Base-by-base conservation (phyloP, 2,329 filamentous ascomycete species). In the Pseudocercospora pini-densiflorae region DNA sequence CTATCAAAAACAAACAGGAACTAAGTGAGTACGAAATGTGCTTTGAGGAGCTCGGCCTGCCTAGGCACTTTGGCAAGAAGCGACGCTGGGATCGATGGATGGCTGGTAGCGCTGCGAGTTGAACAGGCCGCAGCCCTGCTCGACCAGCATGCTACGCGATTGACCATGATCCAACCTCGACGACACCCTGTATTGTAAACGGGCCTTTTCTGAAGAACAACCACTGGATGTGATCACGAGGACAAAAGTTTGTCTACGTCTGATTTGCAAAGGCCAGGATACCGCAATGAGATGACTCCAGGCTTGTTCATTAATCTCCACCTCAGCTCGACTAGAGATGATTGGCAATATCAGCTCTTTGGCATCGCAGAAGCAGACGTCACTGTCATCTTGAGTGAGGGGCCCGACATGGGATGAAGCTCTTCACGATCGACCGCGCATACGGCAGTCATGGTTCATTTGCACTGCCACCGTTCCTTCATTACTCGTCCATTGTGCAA, bases 11-110 rank as follows among this genome's bases (percentile, higher is more conserved):
- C 24, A 63, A 68, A 62, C 65, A 62, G 43, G 69, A 71, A 57
- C 45, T 74, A 47, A 71, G 60, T 47, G 71, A 73, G 59, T 73
- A 68, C 49, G 72, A 73, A 57, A 63, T 68, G 63, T 65, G 68
- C 40, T 70, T 70, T 59, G 69, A 69, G 64, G 43, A 65, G 31
- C 61, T 71, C 45, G 72, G 72, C 1, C 62, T 73, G 47, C 71
- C 72, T 5, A 64, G 71, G 23, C 72, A 73, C 59, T 73, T 74
- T 67, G 72, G 72, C n/a, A 67, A 55, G 61, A 71, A 69, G 66
- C 60, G 58, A 63, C 63, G 61, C 58, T 47, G 59, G 54, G 65
- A 70, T 62, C 66, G 64, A 60, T 70, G 64, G 66, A 14, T 62
- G 29, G 67, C 64, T 58, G 64, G 59, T 36, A 63, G 55, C 24